Conservation (phyloP, 441 rosid genomes). For the Gossypium davidsonii region DNA sequence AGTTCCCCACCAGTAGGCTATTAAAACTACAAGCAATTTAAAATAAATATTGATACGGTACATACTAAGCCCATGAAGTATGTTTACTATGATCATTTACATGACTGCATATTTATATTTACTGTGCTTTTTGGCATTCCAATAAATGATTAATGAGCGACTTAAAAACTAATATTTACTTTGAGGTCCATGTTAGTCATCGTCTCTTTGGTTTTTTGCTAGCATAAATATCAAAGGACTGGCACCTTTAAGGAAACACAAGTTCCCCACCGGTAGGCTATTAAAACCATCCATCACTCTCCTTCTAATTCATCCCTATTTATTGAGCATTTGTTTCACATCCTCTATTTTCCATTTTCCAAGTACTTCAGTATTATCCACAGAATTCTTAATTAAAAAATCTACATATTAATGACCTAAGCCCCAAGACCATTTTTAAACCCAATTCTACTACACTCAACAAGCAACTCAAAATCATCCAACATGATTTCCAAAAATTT, state of each 20-base stretch:
- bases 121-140: neutral
- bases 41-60: neutral
- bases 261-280: neutral
- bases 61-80: neutral
- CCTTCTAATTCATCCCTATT: neutral
- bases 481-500: constrained; percentile 1
- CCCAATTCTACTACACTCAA: neutral
- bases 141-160: neutral
- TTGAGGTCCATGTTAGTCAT: neutral
- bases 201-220: neutral
- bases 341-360: neutral
- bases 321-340: neutral
- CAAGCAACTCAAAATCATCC: neutral
- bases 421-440: neutral
- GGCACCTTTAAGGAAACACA: neutral
- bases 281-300: neutral
- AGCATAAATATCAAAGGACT: neutral
- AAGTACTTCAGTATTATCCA: neutral
- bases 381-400: neutral
- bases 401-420: neutral
- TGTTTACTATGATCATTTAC: neutral
- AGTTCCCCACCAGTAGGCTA: neutral
- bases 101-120: neutral
- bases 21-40: neutral
- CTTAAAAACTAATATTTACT: neutral